Evolutionary conservation across 306 rosid species (phyloP), one percentile per base, ranked within the genome.

Genomic region (Citrullus mucosospermus): DNA sequence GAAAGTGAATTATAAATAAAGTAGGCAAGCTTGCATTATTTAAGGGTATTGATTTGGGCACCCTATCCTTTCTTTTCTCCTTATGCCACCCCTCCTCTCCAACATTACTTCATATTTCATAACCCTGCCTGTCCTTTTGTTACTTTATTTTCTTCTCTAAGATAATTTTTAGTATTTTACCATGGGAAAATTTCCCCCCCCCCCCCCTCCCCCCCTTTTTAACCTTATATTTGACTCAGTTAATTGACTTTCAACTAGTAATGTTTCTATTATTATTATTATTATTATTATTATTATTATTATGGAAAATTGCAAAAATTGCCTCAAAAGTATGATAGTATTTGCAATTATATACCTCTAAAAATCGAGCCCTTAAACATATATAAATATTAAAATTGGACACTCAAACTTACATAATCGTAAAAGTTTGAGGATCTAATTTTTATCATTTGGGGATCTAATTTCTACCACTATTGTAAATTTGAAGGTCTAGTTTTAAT

Each of bases 1-100:
- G 89, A 85, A 90, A 84, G 89, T 83, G 84, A 86, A 77, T 81
- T 81, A 78, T 63, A 78, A 67, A 82, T 66, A 85, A 67, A 81
- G 74, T 78, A 84, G 78, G 61, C 69, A 22, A 65, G 75, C n/a
- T 76, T 25, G 78, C 78, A 74, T 74, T 82, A 68, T 43, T 78
- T 79, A 67, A 28, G 50, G 80, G 75, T 89, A 85, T 85, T 80
- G 62, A 81, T 81, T 5, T 71, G 84, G 84, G 73, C 76, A 76
- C 85, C 73, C 83, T 44, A 57, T 6, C 78, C 62, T 17, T 53
- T 12, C 41, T 72, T 16, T 68, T 67, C 30, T 69, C 32, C 55
- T 65, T 30, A 9, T 39, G n/a, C 20, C 32, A 15, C 78, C 32
- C 78, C 46, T 30, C 78, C 41, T 22, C 59, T 28, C 25, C 77